Conservation (phyloP, 2,329 filamentous ascomycete genomes). For the Alternaria tenuissima region DNA sequence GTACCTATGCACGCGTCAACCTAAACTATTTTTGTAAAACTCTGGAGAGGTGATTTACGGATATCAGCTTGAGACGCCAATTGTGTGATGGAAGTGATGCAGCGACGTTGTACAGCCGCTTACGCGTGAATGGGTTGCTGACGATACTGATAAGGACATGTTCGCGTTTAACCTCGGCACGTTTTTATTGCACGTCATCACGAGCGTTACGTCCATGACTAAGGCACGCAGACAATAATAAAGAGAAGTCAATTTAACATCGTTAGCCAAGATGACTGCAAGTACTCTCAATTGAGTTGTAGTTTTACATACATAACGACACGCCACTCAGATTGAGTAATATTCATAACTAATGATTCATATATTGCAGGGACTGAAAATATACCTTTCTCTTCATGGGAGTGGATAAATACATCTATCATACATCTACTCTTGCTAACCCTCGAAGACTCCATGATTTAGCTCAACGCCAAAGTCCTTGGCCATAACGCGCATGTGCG, state of each 20-base stretch:
- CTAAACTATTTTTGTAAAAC: neutral
- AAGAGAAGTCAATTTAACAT: neutral
- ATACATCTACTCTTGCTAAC: slow-evolving; percentile 56
- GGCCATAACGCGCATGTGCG: slow-evolving; percentile 84
- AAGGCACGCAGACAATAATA: neutral
- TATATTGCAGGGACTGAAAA: neutral
- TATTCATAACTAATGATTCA: neutral
- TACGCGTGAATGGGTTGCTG: neutral
- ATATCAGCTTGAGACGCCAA: neutral
- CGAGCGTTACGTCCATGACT: neutral
- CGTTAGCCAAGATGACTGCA: neutral
- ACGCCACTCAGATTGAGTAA: neutral
- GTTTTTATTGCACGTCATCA: slow-evolving; percentile 15
- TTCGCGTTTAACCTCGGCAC: slow-evolving; percentile 24
- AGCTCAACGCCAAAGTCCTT: slow-evolving; percentile 92
- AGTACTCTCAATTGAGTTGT: neutral
- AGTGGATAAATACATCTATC: neutral
- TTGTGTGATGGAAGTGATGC: neutral
- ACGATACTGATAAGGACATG: neutral
- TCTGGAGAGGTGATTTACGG: neutral
- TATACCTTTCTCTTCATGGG: neutral
- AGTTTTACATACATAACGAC: neutral
- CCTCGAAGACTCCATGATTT: slow-evolving; percentile 87
- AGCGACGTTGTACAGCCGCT: neutral
- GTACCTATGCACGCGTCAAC: neutral